Base-by-base conservation (phyloP, 2,329 filamentous ascomycete genomes). In the Fusarium equiseti region DNA sequence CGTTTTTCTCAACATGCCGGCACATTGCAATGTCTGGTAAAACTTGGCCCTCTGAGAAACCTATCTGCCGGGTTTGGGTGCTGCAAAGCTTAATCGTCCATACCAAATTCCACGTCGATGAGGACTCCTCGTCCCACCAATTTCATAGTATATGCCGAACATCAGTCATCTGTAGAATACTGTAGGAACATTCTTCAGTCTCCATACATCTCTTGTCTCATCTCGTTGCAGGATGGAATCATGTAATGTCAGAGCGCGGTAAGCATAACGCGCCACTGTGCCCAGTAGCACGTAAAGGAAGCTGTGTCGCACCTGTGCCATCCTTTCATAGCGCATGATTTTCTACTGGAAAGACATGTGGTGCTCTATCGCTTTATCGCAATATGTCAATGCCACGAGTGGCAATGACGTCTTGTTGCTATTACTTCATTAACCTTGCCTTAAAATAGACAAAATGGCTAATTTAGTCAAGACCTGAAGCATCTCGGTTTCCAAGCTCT, bases 201-300 rank as follows among this genome's bases (percentile, higher is more conserved):
- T 48, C 46, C 68, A 56, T 52, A 59, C 63, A 42, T 45, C 46
- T 58, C n/a, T 32, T 51, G 58, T 71, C 53, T 71, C 68, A 71
- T 53, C 54, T 59, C 57, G 57, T 55, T 49, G 48, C 56, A 51
- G 54, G 54, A 59, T 48, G 32, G 48, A 55, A 38, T 27, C 62
- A 58, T 38, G 43, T 50, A 51, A 45, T 59, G 59, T 44, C 51
- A 65, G 55, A 63, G 52, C 51, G 26, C 54, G 27, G 42, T 46
- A 50, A 59, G 49, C 35, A 49, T 42, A 59, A 42, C 44, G 49
- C 48, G 49, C 57, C 62, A 50, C 56, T 54, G 24, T 50, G 13
- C 38, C 46, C 29, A 57, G 66, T 59, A 56, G 40, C 57, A 66
- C 66, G 49, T 56, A 66, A 48, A 63, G 52, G 27, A 29, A 38